Evolutionary conservation across 2,329 filamentous ascomycete species (phyloP), one percentile per base, ranked within the genome.

Genomic region (Pseudogymnoascus sp.): DNA sequence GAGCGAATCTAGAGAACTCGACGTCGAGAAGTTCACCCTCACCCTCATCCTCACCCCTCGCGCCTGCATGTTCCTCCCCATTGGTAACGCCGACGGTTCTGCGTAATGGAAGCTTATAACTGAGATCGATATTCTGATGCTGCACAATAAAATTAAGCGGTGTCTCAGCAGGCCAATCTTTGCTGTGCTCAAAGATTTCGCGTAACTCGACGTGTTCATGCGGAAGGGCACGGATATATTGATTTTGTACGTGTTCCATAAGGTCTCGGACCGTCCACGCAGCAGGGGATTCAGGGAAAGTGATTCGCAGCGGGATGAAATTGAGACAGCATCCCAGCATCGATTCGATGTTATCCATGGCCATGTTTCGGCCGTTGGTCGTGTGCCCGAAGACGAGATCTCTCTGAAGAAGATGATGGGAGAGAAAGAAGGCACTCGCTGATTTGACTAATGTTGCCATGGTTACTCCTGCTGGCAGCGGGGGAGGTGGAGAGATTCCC

Each of bases 121-220:
- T 45, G 21, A 45, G 27, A 59, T 59, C 45, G 31, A 69, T 63
- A 64, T 74, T 72, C 42, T 79, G 75, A 63, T 85, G 81, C 59
- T 83, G 78, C 2, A 85, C 77, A 1, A 83, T 71, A 2, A 79
- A 81, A 70, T 80, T 81, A 69, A 84, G 81, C 0, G 76, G 77
- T 3, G 78, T 80, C 75, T 80, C 83, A 27, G 77, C 61, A 60
- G 62, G 55, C 64, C 64, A 65, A 39, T 15, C 13, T 1, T 60
- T 65, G 35, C 64, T 63, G 10, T 63, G 59, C 8, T 65, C 60
- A 13, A 65, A 76, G 60, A 78, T 77, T 35, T 76, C 71, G 61
- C 76, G 75, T n/a, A 77, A 66, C 5, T 76, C 76, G 25, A 76
- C 70, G 64, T 82, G 80, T 25, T 65, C 61, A 37, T 66, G 52